Conservation (phyloP, 2,329 filamentous ascomycete genomes). For the Alternaria alternata region DNA sequence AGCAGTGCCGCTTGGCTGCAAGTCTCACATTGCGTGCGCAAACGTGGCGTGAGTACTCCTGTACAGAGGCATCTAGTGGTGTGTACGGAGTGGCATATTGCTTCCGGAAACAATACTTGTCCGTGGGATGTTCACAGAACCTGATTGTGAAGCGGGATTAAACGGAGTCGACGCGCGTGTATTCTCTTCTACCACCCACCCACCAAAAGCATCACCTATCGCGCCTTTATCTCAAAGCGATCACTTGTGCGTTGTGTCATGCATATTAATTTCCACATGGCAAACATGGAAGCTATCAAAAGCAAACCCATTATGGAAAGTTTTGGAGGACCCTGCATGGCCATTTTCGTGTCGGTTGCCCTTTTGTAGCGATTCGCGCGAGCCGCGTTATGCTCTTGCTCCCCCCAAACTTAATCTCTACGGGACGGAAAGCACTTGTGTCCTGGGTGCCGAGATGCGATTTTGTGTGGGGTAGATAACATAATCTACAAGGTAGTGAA, state of each 20-base stretch:
- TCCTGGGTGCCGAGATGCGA: neutral
- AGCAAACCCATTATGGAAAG: neutral
- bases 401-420: neutral
- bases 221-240: neutral
- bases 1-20: neutral
- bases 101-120: neutral
- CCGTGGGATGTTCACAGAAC: neutral
- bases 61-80: neutral
- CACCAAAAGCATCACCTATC: neutral
- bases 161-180: neutral
- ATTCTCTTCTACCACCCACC: neutral
- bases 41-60: slow-evolving; percentile 1
- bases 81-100: neutral
- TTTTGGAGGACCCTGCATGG: slow-evolving; percentile 12
- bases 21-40: slow-evolving; percentile 4
- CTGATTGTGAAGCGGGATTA: neutral
- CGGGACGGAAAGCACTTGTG: neutral
- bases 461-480: neutral
- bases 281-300: slow-evolving; percentile 2
- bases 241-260: slow-evolving; percentile 1
- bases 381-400: slow-evolving; percentile 2
- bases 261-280: slow-evolving; percentile 15
- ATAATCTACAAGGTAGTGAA: neutral
- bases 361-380: slow-evolving; percentile 7
- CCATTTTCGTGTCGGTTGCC: neutral